These are phyloP conservation scores for Trypethelium eluteriae DNA, from an alignment of 495 filamentous ascomycete genomes.

Conservation along the genomic window DNA sequence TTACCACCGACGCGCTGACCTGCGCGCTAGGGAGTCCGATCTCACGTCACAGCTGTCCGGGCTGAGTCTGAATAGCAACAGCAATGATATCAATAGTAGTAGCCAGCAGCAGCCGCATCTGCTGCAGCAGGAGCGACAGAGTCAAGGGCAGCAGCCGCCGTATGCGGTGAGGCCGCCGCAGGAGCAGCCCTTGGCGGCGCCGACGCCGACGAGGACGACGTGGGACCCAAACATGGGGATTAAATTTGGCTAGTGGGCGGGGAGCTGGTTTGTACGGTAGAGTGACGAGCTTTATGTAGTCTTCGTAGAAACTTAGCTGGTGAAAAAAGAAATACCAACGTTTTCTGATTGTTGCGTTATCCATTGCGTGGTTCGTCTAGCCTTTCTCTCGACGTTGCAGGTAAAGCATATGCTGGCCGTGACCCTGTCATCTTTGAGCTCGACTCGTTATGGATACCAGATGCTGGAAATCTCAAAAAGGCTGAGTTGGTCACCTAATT, in stretches of 20 bases:
- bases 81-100: too few species aligned
- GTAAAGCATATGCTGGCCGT: too few species aligned
- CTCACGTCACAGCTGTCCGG: conserved; percentile 58
- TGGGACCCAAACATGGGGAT: conserved; percentile 29
- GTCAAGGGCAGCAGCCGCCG: conserved; percentile 17
- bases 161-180: conserved; percentile 10
- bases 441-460: too few species aligned
- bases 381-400: too few species aligned
- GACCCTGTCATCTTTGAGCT: too few species aligned
- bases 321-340: too few species aligned
- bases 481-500: too few species aligned
- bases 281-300: too few species aligned
- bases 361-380: too few species aligned
- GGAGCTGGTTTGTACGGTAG: too few species aligned
- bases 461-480: too few species aligned
- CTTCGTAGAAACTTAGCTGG: not conserved
- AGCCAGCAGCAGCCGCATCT: conserved; percentile 33
- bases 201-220: conserved; percentile 15
- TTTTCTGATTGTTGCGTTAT: too few species aligned
- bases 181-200: not conserved
- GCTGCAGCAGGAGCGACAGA: conserved; percentile 27
- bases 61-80: conserved; percentile 45
- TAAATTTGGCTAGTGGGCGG: conserved; percentile 5
- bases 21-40: conserved; percentile 67
- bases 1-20: conserved; percentile 71